Evolutionary conservation across 805 yeast species (phyloP).

Genomic region (Suhomyces kilbournensis): DNA sequence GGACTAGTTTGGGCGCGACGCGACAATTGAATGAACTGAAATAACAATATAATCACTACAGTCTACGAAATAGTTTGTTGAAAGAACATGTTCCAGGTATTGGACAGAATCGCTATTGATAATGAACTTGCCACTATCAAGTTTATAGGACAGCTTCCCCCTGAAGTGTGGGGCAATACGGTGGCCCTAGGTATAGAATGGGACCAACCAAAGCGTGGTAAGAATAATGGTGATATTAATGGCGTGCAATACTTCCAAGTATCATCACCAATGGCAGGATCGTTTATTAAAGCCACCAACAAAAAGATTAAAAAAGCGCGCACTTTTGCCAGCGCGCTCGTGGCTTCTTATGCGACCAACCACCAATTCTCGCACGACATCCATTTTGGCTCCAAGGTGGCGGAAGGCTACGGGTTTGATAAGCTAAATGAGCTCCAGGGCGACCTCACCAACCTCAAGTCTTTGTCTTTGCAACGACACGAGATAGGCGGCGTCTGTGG

Average conservation of each 20-base stretch:
- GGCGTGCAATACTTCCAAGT: constrained; percentile 55
- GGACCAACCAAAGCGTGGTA: constrained; percentile 72
- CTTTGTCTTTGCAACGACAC: constrained; percentile 49
- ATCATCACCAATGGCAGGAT: constrained; percentile 47
- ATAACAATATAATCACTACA: no score
- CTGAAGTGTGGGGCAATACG: constrained; percentile 48
- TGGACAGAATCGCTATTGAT: constrained; percentile 4
- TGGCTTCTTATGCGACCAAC: constrained; percentile 41
- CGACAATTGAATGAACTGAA: no score
- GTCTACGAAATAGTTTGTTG: no score
- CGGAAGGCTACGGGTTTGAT: constrained; percentile 66
- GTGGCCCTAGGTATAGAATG: constrained; percentile 79
- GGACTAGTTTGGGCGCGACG: no score
- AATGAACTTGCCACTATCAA: constrained; percentile 57
- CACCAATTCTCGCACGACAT: constrained; percentile 25
- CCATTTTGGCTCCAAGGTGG: constrained; percentile 53
- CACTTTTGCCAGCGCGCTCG: constrained; percentile 49
- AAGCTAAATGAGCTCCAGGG: constrained; percentile 48
- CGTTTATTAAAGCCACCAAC: constrained; percentile 55
- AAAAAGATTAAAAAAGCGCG: constrained; percentile 25
- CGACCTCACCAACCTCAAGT: constrained; percentile 42
- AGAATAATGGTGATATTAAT: constrained; percentile 59
- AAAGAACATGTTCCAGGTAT: background rate
- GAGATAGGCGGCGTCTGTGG: constrained; percentile 28
- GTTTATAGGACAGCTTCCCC: constrained; percentile 28